phyloP scores from a whole-genome alignment of 2,329 filamentous ascomycete genomes.

The Corinectria fuckeliana region DNA sequence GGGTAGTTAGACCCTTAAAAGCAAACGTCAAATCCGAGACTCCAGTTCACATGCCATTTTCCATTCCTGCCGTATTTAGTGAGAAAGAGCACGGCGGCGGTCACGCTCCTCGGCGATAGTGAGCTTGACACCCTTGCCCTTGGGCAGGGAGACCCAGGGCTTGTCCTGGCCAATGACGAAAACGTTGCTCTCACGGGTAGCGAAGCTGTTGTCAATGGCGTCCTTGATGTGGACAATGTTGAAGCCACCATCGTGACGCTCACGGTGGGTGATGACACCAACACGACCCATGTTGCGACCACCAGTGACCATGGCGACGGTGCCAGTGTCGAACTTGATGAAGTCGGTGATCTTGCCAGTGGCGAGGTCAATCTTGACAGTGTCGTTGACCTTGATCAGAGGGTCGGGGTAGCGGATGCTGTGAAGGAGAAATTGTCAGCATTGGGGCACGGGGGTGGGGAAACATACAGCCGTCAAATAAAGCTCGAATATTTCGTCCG shows the following conservation, averaged over 20 bases:
- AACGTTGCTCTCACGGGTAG: constrained; percentile 99
- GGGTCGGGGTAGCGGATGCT: constrained; percentile 99
- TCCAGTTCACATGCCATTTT: constrained; percentile 48
- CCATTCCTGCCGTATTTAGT: constrained; percentile 51
- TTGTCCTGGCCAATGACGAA: constrained; percentile 99
- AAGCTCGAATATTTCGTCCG: constrained; percentile 45
- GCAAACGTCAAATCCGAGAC: constrained; percentile 50
- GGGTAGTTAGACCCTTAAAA: constrained; percentile 40
- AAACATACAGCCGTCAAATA: constrained; percentile 63
- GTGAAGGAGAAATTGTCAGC: constrained; percentile 48
- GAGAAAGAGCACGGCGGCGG: constrained; percentile 79
- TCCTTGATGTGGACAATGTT: constrained; percentile 99
- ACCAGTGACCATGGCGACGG: constrained; percentile 98
- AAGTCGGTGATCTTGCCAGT: constrained; percentile 98
- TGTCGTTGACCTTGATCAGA: constrained; percentile 99
- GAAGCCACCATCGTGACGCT: constrained; percentile 99
- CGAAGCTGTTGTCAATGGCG: constrained; percentile 99
- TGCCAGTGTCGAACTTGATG: constrained; percentile 98
- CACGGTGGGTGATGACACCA: constrained; percentile 99
- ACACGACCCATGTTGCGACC: constrained; percentile 99
- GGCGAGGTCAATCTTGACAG: constrained; percentile 96
- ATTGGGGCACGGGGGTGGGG: constrained; percentile 36
- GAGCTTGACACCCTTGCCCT: constrained; percentile 99
- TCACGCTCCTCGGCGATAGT: constrained; percentile 99
- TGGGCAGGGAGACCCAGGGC: constrained; percentile 99